Conservation (phyloP, 2,329 filamentous ascomycete species). For the Epichloe coenophiala region DNA sequence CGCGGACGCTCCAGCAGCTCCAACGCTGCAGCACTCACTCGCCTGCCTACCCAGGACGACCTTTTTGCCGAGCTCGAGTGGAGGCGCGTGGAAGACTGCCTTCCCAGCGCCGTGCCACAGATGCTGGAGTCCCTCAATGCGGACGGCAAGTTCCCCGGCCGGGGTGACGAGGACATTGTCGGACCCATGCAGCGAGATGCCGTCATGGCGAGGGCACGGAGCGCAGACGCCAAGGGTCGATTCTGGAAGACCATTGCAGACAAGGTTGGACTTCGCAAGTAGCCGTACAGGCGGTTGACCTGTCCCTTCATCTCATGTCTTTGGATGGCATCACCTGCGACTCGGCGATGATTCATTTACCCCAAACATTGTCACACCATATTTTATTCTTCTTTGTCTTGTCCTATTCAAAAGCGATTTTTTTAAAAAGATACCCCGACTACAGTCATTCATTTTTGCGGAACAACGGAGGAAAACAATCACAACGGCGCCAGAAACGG, state of each 20-base stretch:
- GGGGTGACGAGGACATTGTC: constrained; percentile 85
- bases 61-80: constrained; percentile 29
- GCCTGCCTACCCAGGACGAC: constrained; percentile 22
- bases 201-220: constrained; percentile 34
- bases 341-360: background rate
- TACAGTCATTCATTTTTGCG: constrained; percentile 11
- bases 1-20: constrained; percentile 26
- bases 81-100: constrained; percentile 36
- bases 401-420: background rate
- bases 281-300: background rate
- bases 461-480: background rate
- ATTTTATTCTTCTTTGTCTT: constrained; percentile 3
- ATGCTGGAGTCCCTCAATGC: constrained; percentile 55
- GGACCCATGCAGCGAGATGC: constrained; percentile 68
- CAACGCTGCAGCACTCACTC: constrained; percentile 24
- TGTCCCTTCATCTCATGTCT: background rate
- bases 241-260: constrained; percentile 37
- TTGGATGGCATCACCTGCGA: background rate
- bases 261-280: constrained; percentile 23
- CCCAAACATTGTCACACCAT: background rate
- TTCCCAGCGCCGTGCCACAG: constrained; percentile 52
- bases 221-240: constrained; percentile 30
- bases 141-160: constrained; percentile 73
- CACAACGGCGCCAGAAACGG: background rate
- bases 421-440: constrained; percentile 15